These are phyloP conservation scores for Metschnikowia bowlesiae DNA, from an alignment of 805 yeast genomes.

Conservation along the genomic window DNA sequence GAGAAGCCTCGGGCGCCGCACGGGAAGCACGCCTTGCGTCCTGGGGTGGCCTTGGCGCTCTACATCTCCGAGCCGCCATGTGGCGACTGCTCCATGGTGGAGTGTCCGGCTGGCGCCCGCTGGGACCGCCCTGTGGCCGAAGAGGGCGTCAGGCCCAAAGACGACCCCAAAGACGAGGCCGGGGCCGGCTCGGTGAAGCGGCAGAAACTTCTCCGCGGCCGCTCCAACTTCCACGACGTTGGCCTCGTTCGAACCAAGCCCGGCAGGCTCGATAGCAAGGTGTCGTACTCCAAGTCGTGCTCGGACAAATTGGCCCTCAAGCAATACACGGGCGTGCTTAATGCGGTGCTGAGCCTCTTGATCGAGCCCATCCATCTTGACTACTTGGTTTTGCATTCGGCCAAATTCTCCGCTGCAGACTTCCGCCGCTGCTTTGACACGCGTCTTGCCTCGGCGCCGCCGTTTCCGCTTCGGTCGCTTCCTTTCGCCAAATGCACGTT, in stretches of 20 bases:
- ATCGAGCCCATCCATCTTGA: constrained; percentile 37
- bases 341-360: constrained; percentile 38
- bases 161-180: background rate
- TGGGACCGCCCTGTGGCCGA: constrained; percentile 7
- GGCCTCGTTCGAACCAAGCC: constrained; percentile 90
- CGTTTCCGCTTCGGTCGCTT: constrained; percentile 19
- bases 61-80: constrained; percentile 80
- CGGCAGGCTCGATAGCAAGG: constrained; percentile 74
- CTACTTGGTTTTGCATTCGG: constrained; percentile 47
- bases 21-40: constrained; percentile 27
- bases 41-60: constrained; percentile 41
- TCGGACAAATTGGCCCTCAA: constrained; percentile 73
- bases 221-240: constrained; percentile 48
- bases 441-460: constrained; percentile 11
- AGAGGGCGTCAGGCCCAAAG: constrained; percentile 3
- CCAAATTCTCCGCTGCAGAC: constrained; percentile 23
- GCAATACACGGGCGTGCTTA: constrained; percentile 56
- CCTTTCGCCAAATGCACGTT: constrained; percentile 21
- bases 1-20: background rate
- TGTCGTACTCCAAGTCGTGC: constrained; percentile 78
- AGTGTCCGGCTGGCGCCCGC: constrained; percentile 14
- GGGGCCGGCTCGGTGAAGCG: constrained; percentile 7
- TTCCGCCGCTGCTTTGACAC: constrained; percentile 40
- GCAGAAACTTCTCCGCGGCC: constrained; percentile 46
- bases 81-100: constrained; percentile 80